These are phyloP conservation scores for Alternaria longipes DNA, from an alignment of 2,329 filamentous ascomycete genomes.

Conservation along the genomic window DNA sequence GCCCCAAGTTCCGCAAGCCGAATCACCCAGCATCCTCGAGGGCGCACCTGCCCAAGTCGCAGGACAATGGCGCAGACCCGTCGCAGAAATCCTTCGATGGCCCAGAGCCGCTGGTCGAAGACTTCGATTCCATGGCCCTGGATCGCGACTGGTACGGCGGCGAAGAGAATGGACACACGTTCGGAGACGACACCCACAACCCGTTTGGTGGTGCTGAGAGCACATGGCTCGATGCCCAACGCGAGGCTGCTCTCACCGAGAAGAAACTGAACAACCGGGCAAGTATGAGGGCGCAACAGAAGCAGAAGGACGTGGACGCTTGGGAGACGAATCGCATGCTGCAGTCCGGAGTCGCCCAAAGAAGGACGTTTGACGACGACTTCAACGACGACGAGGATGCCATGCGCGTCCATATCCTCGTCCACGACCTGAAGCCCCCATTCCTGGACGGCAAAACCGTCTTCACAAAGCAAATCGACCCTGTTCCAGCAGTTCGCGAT, in stretches of 20 bases:
- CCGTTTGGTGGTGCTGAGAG: constrained; percentile 82
- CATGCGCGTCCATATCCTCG: constrained; percentile 86
- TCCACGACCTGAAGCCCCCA: constrained; percentile 92
- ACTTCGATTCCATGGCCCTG: constrained; percentile 76
- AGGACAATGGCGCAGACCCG: constrained; percentile 49
- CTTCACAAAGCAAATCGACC: constrained; percentile 97
- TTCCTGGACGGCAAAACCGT: constrained; percentile 95
- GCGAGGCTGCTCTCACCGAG: constrained; percentile 77
- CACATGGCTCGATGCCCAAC: constrained; percentile 77
- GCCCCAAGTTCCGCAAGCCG: constrained; percentile 54
- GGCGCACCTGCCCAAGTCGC: constrained; percentile 46
- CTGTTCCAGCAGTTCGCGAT: constrained; percentile 90
- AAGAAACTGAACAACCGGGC: constrained; percentile 79
- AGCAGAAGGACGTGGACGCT: constrained; percentile 93
- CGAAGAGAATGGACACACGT: constrained; percentile 83
- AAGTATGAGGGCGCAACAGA: constrained; percentile 79
- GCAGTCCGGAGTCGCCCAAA: constrained; percentile 92
- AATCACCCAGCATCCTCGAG: constrained; percentile 47
- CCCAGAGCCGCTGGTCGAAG: constrained; percentile 67
- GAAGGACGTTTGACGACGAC: constrained; percentile 80
- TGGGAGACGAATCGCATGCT: constrained; percentile 99
- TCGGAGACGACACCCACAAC: constrained; percentile 93
- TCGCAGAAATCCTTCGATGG: constrained; percentile 69
- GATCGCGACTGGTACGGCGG: constrained; percentile 94
- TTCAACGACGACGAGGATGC: constrained; percentile 92